Evolutionary conservation across 495 filamentous ascomycete genomes (phyloP), one percentile per base, ranked within the genome.

Genomic region (Penicillium pancosmium): DNA sequence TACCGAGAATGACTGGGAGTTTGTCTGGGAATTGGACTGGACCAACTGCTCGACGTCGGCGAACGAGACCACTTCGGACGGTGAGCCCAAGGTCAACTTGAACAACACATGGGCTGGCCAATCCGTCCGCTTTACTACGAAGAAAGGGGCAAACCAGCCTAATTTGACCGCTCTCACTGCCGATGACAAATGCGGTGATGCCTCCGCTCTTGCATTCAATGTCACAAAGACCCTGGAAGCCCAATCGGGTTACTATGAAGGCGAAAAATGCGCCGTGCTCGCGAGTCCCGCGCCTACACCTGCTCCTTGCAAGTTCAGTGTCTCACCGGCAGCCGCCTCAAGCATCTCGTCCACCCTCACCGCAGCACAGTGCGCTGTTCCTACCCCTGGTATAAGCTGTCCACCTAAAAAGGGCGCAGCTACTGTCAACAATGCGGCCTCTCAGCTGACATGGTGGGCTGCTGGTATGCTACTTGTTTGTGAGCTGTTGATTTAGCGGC

Each of bases 251-350:
- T 11, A 43, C 18, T 31, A 18, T 43, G 21, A 43, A 27, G 52
- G 52, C 52, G 40, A 55, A 31, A 46, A 43, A 43, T 55, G 52
- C 40, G 52, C 52, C 40, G 52, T 55, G 23, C 52, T 55, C 38
- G 49, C 27, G 52, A 54, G 36, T 54, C 52, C 52, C 7, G 13
- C 52, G 16, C 52, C 52, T 23, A 54, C 52, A 4, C 52, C 52
- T 54, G 12, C 52, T 54, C 52, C 52, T 54, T 54, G 52, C 36
- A 54, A 54, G 52, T 36, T 18, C 21, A 54, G 52, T 31, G 36
- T 54, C 11, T 34, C 36, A 21, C 52, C 52, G 23, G 35, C 52
- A 19, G 52, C 52, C 43, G 52, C 52, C 38, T 54, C 52, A 31
- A 54, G 52, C 38, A 54, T 54, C 6, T 43, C 52, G 21, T 43